A percentile compares a stretch with the other conserved stretches of the same genome.
Evolutionary conservation across 768 basidiomycete species (phyloP).

Genomic region (Gymnopilus junonius): DNA sequence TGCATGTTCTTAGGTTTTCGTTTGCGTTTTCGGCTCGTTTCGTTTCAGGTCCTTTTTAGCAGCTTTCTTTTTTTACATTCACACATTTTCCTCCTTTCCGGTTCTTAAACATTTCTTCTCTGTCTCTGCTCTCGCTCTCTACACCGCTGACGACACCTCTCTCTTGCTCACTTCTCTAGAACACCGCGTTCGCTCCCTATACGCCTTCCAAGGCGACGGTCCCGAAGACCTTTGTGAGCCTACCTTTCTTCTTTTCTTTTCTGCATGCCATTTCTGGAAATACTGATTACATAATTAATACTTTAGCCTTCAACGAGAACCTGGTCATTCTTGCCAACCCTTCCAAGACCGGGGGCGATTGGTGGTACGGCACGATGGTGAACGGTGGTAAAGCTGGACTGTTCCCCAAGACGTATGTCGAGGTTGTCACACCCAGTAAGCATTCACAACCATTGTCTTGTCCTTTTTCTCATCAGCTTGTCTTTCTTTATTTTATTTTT

Average conservation of each 20-base stretch:
- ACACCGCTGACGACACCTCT: not conserved
- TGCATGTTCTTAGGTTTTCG: too few relatives aligned
- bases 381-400: slow-evolving; percentile 75
- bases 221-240: slow-evolving; percentile 83
- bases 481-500: slow-evolving; percentile 6
- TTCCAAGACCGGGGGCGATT: slow-evolving; percentile 83
- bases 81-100: not conserved
- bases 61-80: not conserved
- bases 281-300: slow-evolving; percentile 3
- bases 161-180: slow-evolving; percentile 43
- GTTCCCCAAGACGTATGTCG: slow-evolving; percentile 91
- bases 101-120: not conserved
- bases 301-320: slow-evolving; percentile 51
- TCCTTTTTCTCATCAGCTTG: not conserved
- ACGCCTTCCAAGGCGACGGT: slow-evolving; percentile 84
- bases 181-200: slow-evolving; percentile 78
- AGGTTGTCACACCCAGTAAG: slow-evolving; percentile 71
- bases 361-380: slow-evolving; percentile 87
- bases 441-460: slow-evolving; percentile 3
- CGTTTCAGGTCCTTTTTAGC: too few relatives aligned
- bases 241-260: slow-evolving; percentile 17
- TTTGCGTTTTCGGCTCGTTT: not conserved
- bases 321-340: slow-evolving; percentile 80
- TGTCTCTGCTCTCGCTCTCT: too few relatives aligned
- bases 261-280: not conserved